Evolutionary conservation across 176 grass and related monocot species (phyloP).

Genomic region (Carex myosuroides): DNA sequence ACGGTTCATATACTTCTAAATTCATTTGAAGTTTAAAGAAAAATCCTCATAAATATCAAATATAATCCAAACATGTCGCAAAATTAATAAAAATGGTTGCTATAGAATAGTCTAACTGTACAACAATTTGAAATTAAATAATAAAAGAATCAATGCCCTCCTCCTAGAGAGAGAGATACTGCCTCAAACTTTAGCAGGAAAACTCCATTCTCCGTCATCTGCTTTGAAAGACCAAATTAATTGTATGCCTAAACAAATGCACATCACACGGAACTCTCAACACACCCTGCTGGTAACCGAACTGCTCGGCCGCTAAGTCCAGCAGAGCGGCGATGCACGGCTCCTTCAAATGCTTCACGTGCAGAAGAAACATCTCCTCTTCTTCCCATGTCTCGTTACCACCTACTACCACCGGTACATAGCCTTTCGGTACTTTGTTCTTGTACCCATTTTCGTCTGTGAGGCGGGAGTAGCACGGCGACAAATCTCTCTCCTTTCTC

Average conservation of each 20-base stretch:
- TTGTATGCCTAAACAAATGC: conserved; percentile 2
- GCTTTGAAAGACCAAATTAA: neutral
- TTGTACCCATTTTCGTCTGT: neutral
- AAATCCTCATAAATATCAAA: too few species aligned
- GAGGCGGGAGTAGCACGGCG: neutral
- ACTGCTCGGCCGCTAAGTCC: conserved; percentile 22
- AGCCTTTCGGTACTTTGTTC: conserved; percentile 7
- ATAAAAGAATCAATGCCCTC: neutral
- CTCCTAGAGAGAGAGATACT: neutral
- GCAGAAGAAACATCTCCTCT: conserved; percentile 21
- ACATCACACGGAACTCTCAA: conserved; percentile 30
- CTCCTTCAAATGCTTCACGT: conserved; percentile 14
- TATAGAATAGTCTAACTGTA: neutral
- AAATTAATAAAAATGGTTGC: too few species aligned
- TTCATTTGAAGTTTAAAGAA: too few species aligned
- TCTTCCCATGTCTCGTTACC: neutral
- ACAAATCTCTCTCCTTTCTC: neutral
- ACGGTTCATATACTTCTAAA: too few species aligned
- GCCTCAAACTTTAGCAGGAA: too few species aligned
- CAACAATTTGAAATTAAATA: neutral
- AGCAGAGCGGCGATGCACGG: conserved; percentile 25
- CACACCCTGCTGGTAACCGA: conserved; percentile 29
- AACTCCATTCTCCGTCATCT: neutral
- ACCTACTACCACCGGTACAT: conserved; percentile 23
- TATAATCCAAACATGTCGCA: too few species aligned